Percentiles rank a stretch among this genome's conserved stretches.
Evolutionary conservation across 441 rosid species (phyloP).

Genomic region (Daphne laureola): DNA sequence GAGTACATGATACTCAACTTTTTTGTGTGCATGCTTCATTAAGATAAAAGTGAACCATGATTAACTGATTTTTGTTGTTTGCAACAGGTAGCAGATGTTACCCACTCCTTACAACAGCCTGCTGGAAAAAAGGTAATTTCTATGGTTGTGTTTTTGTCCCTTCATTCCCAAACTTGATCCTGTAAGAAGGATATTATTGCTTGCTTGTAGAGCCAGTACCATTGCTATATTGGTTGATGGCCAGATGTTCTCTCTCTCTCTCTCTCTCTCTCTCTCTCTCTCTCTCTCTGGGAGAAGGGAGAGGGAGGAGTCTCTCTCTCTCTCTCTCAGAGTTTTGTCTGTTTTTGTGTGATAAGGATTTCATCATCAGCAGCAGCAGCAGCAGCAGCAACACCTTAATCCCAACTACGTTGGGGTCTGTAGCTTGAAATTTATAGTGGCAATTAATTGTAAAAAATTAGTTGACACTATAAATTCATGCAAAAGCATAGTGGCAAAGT

Average conservation of each 20-base stretch:
- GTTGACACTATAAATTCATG: too few relatives aligned
- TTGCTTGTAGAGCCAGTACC: background rate
- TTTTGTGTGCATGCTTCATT: too few relatives aligned
- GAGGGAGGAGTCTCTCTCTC: too few relatives aligned
- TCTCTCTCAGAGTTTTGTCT: background rate
- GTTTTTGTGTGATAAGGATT: conserved; percentile 1
- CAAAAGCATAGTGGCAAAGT: too few relatives aligned
- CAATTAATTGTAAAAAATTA: too few relatives aligned
- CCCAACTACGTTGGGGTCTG: too few relatives aligned
- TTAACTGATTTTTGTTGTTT: conserved; percentile 14
- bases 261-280: background rate
- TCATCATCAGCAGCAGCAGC: too few relatives aligned
- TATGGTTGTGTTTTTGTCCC: conserved; percentile 3
- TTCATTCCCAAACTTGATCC: conserved; percentile 4
- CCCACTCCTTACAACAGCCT: conserved; percentile 94
- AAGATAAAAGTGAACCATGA: background rate
- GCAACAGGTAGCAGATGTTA: conserved; percentile 82
- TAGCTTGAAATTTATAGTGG: too few relatives aligned
- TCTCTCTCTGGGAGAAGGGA: background rate
- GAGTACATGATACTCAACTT: too few relatives aligned
- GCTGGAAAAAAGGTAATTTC: conserved; percentile 71
- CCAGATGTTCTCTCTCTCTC: background rate
- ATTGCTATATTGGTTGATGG: background rate
- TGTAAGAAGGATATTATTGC: conserved; percentile 4
- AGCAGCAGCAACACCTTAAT: too few relatives aligned